Percentiles rank a stretch among this genome's conserved stretches.
Conservation (phyloP, 768 basidiomycete genomes). For the Cyclocybe cylindracea region DNA sequence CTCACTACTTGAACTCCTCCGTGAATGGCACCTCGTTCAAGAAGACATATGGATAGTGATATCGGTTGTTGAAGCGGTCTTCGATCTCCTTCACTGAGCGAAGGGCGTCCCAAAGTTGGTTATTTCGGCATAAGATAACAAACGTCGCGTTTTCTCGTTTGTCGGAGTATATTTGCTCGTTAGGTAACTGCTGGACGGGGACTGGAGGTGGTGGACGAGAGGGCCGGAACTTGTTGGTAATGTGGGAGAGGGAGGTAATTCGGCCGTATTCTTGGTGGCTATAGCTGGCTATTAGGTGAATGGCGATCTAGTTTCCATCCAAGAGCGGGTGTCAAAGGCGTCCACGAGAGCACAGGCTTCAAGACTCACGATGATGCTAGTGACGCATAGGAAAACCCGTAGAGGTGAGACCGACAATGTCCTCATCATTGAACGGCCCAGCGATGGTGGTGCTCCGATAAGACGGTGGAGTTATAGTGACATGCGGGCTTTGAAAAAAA, state of each 20-base stretch:
- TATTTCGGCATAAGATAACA: conserved; percentile 62
- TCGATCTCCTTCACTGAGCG: conserved; percentile 75
- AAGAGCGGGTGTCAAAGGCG: background rate
- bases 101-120: conserved; percentile 59
- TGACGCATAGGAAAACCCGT: background rate
- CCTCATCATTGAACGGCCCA: background rate
- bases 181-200: background rate
- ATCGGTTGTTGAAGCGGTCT: conserved; percentile 77
- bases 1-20: conserved; percentile 70
- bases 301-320: conserved; percentile 13
- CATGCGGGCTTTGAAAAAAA: too few relatives aligned
- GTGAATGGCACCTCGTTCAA: conserved; percentile 84
- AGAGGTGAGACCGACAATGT: background rate
- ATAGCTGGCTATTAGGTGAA: conserved; percentile 49
- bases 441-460: too few relatives aligned
- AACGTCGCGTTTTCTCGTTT: conserved; percentile 39
- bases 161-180: conserved; percentile 4
- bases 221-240: conserved; percentile 17
- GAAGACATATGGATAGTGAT: conserved; percentile 85
- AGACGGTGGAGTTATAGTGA: too few relatives aligned
- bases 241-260: conserved; percentile 36
- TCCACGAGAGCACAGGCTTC: background rate
- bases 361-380: background rate
- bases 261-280: conserved; percentile 47
- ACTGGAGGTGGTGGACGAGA: background rate